Base-by-base conservation (phyloP, 2,329 filamentous ascomycete species). In the Hymenotorrendiella dingleyae region DNA sequence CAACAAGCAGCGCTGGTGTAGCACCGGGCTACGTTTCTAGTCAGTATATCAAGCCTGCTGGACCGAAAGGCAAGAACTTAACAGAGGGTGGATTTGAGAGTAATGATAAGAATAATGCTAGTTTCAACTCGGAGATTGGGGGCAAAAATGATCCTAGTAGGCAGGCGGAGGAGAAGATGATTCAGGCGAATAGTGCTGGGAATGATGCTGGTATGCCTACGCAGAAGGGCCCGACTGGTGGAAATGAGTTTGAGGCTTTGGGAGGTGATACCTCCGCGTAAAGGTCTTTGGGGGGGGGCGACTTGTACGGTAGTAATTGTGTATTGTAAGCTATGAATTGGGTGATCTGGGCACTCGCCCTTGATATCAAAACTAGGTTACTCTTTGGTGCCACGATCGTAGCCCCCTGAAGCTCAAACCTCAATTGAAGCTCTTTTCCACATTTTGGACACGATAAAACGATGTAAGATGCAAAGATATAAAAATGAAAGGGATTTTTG, bases 81-180 rank as follows among this genome's bases (percentile, higher is more conserved):
- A 57, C 41, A 5, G 59, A 61, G 40, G 56, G 56, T 2, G 52
- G 50, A 3, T 55, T 59, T 48, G 50, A 56, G 19, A 50, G 48
- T 17, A 41, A 49, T 20, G 54, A 54, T 38, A 34, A 30, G 4
- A 56, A 60, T 29, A 61, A 62, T 40, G 58, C 56, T 12, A 60
- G 58, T 42, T 61, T 57, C 28, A 55, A 48, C 26, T 40, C 64
- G 4, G 66, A 73, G 52, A 66, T 68, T 46, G 73, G 72, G 2
- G 67, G 64, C 5, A 61, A 66, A 53, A 58, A 72, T 44, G 73
- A 76, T 50, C 73, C 73, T 4, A 64, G 65, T 38, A 54, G 67
- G 7, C 44, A 64, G 28, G 71, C 72, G 4, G 72, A 73, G 58
- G 49, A 61, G 29, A 65, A 67, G 50, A 64, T 76, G 23, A 16